Evolutionary conservation across 2,329 filamentous ascomycete species (phyloP), one percentile per base, ranked within the genome.

Genomic region (Chaetomiaceae sp.): DNA sequence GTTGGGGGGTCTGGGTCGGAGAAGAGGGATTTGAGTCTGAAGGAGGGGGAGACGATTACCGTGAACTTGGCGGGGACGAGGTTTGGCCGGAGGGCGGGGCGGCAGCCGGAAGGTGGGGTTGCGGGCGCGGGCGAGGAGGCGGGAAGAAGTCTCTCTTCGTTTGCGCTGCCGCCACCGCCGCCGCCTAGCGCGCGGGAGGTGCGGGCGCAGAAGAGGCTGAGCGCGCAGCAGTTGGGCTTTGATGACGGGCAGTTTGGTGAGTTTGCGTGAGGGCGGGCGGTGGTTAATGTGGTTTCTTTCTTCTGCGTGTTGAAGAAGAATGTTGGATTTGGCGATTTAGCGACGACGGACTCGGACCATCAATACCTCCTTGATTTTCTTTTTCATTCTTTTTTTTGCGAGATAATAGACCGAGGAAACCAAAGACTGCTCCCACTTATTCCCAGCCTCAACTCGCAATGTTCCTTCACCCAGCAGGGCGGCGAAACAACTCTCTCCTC

Each of bases 171-270:
- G 33, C 87, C 87, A 33, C 87, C 87, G 13, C 86, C 85, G 2
- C 83, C 86, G 6, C 85, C 87, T 23, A 81, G 75, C 54, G 79
- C 78, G 13, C 73, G 74, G 57, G 79, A 80, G 52, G 74, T 80
- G n/a, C 82, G 79, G 69, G 73, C 79, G 47, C 76, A 82, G 66
- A 76, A 73, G 66, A 75, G 72, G 62, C 71, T 70, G 61, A 76
- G 79, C 12, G 71, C 77, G 5, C 73, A 83, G 63, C 83, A 89
- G 52, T 63, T 92, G 57, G 88, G 88, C 0, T 93, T 93, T 61
- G 89, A 95, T 62, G 87, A 95, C 65, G 89, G 89, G 1, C 86
- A 92, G 63, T 91, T 90, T 77, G 89, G 88, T 17, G 89, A 95
- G 69, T 95, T 95, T 70, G 78, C 78, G 42, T 83, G 50, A 61